Evolutionary conservation across 768 basidiomycete genomes (phyloP), one percentile per base, ranked within the genome.

Genomic region (Flagelloscypha sp.): DNA sequence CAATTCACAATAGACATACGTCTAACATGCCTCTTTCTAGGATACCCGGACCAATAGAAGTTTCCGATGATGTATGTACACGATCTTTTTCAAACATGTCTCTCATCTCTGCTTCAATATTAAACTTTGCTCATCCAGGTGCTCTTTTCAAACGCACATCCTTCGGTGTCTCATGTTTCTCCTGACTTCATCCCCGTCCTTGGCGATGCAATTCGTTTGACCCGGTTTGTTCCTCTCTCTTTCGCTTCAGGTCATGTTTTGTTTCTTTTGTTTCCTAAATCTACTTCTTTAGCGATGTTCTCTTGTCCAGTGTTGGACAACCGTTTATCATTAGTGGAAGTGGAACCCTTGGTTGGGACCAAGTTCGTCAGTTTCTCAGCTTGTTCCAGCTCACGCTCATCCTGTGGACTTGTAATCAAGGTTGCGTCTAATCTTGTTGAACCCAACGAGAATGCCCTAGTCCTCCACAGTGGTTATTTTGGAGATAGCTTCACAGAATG

Each of bases 281-380:
- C 25, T 34, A 5, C n/a, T 17, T 44, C 24, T 35, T 27, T 44
- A 82, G 85, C 42, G 65, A 85, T 36, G 79, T 97, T 6, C 59
- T 98, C 15, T 79, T 77, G 53, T 82, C 94, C 20, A 70, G 76
- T 36, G 62, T 67, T 16, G 85, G 72, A 0, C 95, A 98, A 52
- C 88, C 90, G 0, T 90, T 99, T 68, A 61, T 99, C 48, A 84
- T 98, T 43, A 80, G 92, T 18, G 95, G 95, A 2, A 86, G 82
- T 36, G 95, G 95, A 11, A 98, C 95, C 2, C 69, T 99, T 22
- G 95, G 95, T 19, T 98, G 93, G 92, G 93, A 97, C 56, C 84
- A 88, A 74, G 85, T 72, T 28, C 44, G 71, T 52, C 15, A 28
- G 19, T 17, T 33, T 18, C 36, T 4, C 39, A 21, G 12, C 24